Percentiles rank a stretch among this genome's conserved stretches.
Conservation (phyloP, 2,329 filamentous ascomycete species). For the Harringtonia lauricola region DNA sequence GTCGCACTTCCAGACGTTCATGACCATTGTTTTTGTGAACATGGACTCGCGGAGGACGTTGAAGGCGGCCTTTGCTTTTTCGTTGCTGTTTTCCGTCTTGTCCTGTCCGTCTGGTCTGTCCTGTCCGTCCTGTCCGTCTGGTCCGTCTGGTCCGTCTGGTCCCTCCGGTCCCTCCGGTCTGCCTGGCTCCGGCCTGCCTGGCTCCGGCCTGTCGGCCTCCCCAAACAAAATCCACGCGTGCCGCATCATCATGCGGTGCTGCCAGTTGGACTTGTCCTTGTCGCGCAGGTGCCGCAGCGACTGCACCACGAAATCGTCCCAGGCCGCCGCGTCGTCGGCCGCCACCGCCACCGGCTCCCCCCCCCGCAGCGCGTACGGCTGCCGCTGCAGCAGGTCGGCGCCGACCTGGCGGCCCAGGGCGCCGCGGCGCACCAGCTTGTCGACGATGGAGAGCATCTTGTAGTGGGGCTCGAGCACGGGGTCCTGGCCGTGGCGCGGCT, state of each 20-base stretch:
- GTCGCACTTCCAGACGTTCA: conserved; percentile 93
- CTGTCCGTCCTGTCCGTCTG: neutral
- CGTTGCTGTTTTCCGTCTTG: conserved; percentile 13
- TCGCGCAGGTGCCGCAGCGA: conserved; percentile 41
- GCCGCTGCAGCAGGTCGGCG: conserved; percentile 40
- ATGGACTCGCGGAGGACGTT: conserved; percentile 59
- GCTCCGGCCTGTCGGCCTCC: conserved; percentile 11
- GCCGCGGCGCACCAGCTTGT: conserved; percentile 61
- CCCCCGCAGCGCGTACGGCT: conserved; percentile 37
- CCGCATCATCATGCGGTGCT: conserved; percentile 79
- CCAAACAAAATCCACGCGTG: conserved; percentile 46
- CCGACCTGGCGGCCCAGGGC: conserved; percentile 37
- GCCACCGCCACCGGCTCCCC: conserved; percentile 13
- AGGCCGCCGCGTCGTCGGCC: conserved; percentile 34
- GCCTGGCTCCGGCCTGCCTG: neutral
- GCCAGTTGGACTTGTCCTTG: conserved; percentile 90
- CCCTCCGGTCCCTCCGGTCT: neutral
- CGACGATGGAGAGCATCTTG: conserved; percentile 71
- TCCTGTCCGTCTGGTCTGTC: neutral
- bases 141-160: neutral
- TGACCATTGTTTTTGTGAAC: conserved; percentile 90
- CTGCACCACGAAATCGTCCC: conserved; percentile 43
- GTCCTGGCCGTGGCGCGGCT: conserved; percentile 50
- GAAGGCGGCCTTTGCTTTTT: conserved; percentile 68
- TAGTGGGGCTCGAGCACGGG: conserved; percentile 87